Evolutionary conservation across 2,329 filamentous ascomycete species (phyloP).

Genomic region (Whalleya microplaca): DNA sequence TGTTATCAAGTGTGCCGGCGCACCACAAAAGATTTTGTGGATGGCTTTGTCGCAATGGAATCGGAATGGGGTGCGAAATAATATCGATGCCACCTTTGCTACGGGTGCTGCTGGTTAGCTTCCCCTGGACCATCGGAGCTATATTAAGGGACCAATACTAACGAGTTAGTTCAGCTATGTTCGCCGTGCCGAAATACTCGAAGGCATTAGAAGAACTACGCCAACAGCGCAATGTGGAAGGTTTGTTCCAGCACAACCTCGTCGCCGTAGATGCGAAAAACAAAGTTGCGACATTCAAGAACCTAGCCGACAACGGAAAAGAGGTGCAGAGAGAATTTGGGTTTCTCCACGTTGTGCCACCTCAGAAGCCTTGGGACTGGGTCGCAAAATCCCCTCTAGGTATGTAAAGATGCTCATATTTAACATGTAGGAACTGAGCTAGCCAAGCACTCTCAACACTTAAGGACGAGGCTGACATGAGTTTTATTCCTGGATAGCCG

Average conservation of each 20-base stretch:
- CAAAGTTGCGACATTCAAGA: conserved; percentile 41
- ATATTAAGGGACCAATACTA: conserved; percentile 4
- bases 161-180: conserved; percentile 37
- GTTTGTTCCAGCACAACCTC: conserved; percentile 45
- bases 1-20: conserved; percentile 45
- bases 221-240: conserved; percentile 41
- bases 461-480: conserved; percentile 39
- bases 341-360: conserved; percentile 43
- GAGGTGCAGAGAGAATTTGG: conserved; percentile 39
- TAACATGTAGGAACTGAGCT: not conserved
- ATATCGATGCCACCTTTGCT: conserved; percentile 40
- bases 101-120: conserved; percentile 38
- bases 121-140: not conserved
- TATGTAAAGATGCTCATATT: conserved; percentile 31
- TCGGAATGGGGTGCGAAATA: conserved; percentile 37
- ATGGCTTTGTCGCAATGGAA: conserved; percentile 45
- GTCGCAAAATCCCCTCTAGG: conserved; percentile 40
- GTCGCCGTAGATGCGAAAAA: conserved; percentile 40
- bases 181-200: conserved; percentile 44
- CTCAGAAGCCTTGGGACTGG: conserved; percentile 39
- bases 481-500: conserved; percentile 55
- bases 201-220: conserved; percentile 41
- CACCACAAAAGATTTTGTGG: conserved; percentile 46
- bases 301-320: conserved; percentile 34
- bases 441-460: not conserved